Conservation (phyloP, 2,329 filamentous ascomycete species). For the Fusarium tricinctum region DNA sequence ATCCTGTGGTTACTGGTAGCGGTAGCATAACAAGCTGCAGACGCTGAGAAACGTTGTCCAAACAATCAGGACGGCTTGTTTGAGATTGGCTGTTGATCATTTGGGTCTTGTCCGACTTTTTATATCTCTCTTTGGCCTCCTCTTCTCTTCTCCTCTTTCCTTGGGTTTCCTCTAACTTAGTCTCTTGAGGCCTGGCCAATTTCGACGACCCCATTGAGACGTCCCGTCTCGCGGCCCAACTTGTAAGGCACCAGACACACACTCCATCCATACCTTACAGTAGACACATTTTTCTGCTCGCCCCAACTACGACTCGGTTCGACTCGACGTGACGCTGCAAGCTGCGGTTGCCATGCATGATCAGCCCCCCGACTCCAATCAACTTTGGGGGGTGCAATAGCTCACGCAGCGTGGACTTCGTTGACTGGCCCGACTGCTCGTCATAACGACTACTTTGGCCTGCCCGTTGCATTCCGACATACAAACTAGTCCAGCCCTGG, state of each 20-base stretch:
- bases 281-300: slow-evolving; percentile 38
- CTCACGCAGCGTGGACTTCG: slow-evolving; percentile 50
- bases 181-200: slow-evolving; percentile 20
- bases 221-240: slow-evolving; percentile 47
- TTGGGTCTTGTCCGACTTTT: slow-evolving; percentile 26
- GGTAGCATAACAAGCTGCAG: slow-evolving; percentile 26
- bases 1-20: slow-evolving; percentile 33
- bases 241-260: slow-evolving; percentile 45
- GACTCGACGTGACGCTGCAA: slow-evolving; percentile 45
- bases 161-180: slow-evolving; percentile 17
- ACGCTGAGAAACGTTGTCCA: slow-evolving; percentile 36
- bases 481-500: slow-evolving; percentile 41
- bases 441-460: slow-evolving; percentile 42
- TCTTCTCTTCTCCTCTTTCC: not conserved
- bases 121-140: not conserved
- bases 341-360: slow-evolving; percentile 52
- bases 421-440: slow-evolving; percentile 47
- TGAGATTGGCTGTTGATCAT: slow-evolving; percentile 8
- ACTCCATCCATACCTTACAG: slow-evolving; percentile 20
- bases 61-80: slow-evolving; percentile 2
- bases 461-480: slow-evolving; percentile 33
- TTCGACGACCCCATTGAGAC: slow-evolving; percentile 20
- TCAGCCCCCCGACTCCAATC: slow-evolving; percentile 50
- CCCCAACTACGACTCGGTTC: slow-evolving; percentile 33
- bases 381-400: slow-evolving; percentile 46